phyloP scores from a whole-genome alignment of 371 early-diverging fungal genomes.

The Rhizopus arrhizus region DNA sequence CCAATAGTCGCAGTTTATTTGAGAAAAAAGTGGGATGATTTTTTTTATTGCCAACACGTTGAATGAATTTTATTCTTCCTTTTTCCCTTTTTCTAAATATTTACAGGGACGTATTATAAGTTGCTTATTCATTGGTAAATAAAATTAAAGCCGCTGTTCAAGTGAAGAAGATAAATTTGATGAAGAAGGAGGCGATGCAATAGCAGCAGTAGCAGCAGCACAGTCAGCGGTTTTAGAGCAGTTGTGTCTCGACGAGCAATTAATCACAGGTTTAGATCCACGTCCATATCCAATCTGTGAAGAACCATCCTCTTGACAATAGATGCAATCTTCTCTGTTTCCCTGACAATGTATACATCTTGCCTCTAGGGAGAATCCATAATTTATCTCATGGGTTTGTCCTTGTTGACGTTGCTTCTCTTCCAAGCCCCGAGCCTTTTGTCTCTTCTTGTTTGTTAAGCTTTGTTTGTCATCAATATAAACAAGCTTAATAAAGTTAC shows the following conservation, averaged over 20 bases:
- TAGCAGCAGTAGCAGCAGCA: neutral
- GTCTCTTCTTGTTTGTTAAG: conserved; percentile 22
- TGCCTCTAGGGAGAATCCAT: conserved; percentile 10
- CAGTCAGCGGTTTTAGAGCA: conserved; percentile 13
- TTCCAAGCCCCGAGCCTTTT: conserved; percentile 1
- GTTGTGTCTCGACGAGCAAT: conserved; percentile 7
- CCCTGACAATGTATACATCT: conserved; percentile 25
- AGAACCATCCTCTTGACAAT: neutral
- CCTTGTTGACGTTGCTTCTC: neutral
- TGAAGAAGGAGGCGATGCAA: neutral
- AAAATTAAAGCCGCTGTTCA: too few relatives aligned
- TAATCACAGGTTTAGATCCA: neutral
- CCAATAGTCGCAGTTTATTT: too few relatives aligned
- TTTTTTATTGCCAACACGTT: too few relatives aligned
- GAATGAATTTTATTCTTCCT: too few relatives aligned
- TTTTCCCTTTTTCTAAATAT: too few relatives aligned
- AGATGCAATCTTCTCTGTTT: conserved; percentile 21
- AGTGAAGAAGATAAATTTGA: neutral
- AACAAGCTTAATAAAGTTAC: conserved; percentile 49
- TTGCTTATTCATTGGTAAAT: too few relatives aligned
- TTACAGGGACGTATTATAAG: too few relatives aligned
- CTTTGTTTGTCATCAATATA: conserved; percentile 25
- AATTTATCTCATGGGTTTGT: neutral
- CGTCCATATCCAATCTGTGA: neutral
- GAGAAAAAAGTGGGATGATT: too few relatives aligned